Evolutionary conservation across 169 alveolate species (phyloP).

Genomic region (Cryptosporidium ubiquitum): DNA sequence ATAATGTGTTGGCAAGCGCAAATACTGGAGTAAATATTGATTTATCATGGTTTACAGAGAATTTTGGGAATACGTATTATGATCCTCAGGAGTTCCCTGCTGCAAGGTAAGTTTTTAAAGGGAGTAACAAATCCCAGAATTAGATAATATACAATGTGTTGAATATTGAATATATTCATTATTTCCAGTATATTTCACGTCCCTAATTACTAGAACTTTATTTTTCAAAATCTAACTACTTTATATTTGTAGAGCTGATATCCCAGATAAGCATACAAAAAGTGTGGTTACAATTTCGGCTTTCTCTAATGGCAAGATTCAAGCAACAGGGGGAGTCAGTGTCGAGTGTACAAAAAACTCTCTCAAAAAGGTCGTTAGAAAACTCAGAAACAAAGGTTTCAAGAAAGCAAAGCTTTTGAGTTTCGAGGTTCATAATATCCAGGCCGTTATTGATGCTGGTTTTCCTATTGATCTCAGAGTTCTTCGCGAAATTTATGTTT

Average conservation of each 20-base stretch:
- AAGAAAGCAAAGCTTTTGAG: conserved; percentile 36
- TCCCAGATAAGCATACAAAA: conserved; percentile 26
- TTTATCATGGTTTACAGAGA: conserved; percentile 49
- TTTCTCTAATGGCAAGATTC: conserved; percentile 67
- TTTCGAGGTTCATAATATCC: conserved; percentile 66
- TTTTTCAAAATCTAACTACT: neutral
- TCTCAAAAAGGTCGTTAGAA: conserved; percentile 30
- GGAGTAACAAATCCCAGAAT: neutral
- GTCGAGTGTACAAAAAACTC: conserved; percentile 41
- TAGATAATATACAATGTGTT: neutral
- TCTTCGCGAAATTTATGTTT: conserved; percentile 26
- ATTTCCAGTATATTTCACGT: no score
- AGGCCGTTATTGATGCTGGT: conserved; percentile 68
- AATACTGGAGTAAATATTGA: conserved; percentile 55
- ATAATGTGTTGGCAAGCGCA: conserved; percentile 71
- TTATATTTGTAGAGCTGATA: conserved; percentile 33
- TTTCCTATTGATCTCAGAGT: conserved; percentile 67
- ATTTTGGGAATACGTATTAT: conserved; percentile 67
- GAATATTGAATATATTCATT: no score
- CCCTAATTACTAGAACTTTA: neutral
- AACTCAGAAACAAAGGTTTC: conserved; percentile 13
- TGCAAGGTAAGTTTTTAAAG: conserved; percentile 59
- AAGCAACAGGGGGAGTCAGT: conserved; percentile 68
- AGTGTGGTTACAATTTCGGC: conserved; percentile 52
- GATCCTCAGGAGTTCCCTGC: conserved; percentile 74